A percentile compares a stretch with the other conserved stretches of the same genome.
phyloP scores from a whole-genome alignment of 208 protist species.

The Trypanosoma grayi region DNA sequence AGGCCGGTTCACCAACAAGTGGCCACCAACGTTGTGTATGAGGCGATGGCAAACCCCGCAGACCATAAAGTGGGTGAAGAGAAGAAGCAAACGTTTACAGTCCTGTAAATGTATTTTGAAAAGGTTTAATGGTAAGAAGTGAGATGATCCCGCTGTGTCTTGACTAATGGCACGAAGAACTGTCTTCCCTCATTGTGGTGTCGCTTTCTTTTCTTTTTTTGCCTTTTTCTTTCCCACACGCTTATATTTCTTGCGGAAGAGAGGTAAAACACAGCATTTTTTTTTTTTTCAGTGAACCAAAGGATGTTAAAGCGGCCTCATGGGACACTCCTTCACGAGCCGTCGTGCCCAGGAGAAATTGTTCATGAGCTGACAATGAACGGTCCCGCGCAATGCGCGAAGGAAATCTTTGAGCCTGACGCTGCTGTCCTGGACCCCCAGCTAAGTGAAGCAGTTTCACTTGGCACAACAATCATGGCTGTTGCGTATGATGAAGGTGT shows the following conservation, averaged over 20 bases:
- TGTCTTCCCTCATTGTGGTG: no score
- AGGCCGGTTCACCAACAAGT: slow-evolving; percentile 59
- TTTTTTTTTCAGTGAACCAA: slow-evolving; percentile 17
- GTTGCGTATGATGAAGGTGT: slow-evolving; percentile 96
- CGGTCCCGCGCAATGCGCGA: slow-evolving; percentile 57
- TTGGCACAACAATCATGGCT: slow-evolving; percentile 98
- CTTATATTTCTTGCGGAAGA: no score
- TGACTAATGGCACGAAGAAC: no score
- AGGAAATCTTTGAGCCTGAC: slow-evolving; percentile 68
- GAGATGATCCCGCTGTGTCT: no score
- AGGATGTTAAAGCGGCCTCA: slow-evolving; percentile 76
- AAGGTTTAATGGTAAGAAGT: no score
- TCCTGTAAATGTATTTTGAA: no score
- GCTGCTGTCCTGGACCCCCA: slow-evolving; percentile 79
- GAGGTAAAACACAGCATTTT: no score
- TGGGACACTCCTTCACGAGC: slow-evolving; percentile 71
- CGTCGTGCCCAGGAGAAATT: slow-evolving; percentile 62
- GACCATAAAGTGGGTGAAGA: slow-evolving; percentile 70
- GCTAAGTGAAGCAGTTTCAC: slow-evolving; percentile 80
- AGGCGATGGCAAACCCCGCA: slow-evolving; percentile 76
- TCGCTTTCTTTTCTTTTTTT: no score
- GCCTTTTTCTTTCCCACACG: no score
- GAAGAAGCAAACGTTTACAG: slow-evolving; percentile 24
- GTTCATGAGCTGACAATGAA: slow-evolving; percentile 50
- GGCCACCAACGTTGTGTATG: slow-evolving; percentile 86